Evolutionary conservation across 805 yeast species (phyloP), one percentile per base, ranked within the genome.

Genomic region (Candida maris): DNA sequence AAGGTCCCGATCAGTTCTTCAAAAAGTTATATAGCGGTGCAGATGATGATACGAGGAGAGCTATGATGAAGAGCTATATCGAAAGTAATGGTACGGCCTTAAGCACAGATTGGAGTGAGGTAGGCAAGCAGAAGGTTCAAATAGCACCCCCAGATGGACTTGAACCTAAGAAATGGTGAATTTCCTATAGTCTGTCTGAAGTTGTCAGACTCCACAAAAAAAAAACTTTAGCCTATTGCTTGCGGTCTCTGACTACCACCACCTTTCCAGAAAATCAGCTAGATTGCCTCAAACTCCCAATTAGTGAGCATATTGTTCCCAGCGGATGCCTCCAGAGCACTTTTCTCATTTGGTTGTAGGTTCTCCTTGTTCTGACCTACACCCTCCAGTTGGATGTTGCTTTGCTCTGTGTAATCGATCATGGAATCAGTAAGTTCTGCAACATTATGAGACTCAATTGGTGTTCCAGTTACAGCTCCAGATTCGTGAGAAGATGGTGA

Each of bases 11-110:
- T 42, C 79, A 70, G 1, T 89, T 93, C 51, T 93, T 93, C 64
- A 74, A 77, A 48, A 70, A 77, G 45, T 54, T 93, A 8, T 93
- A 83, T 62, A 71, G 72, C 19, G 79, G 73, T 45, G 91, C 95
- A 0, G 95, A 88, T 55, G 93, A 84, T 6, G 96, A 93, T 51
- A 81, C 95, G 1, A 69, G 68, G 48, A 70, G 94, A 34, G 99
- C 99, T 2, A 93, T 93, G 97, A 83, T 86, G 95, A 93, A 93
- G 64, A 85, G 96, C 35, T 93, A 75, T 52, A 70, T 77, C n/a
- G 96, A 93, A 61, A 85, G 95, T 49, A 83, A 85, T 50, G 99
- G 99, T 15, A 93, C 98, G 0, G 77, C 95, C 2, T 67, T 93
- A 40, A 85, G 95, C 30, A 93, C 98, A 4, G 85, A 86, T 55